phyloP scores from a whole-genome alignment of 169 alveolate species.

The Fabrea salina region DNA sequence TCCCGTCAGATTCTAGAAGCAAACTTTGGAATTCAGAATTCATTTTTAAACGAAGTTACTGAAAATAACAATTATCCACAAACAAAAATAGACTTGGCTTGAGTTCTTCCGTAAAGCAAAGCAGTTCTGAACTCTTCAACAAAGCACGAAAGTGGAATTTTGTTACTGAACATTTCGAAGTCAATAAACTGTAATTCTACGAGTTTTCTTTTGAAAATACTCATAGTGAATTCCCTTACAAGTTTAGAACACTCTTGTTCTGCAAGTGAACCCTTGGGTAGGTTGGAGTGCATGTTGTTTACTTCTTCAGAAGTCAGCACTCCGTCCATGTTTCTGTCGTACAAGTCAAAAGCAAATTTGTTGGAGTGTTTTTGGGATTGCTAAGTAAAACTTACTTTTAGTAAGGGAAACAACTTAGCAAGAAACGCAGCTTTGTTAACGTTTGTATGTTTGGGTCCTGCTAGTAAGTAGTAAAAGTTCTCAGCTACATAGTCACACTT shows the following conservation, averaged over 20 bases:
- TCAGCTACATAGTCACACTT: neutral
- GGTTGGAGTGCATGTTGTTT: neutral
- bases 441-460: conserved; percentile 26
- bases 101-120: too few species aligned
- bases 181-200: neutral
- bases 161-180: neutral
- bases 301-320: conserved; percentile 11
- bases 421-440: neutral
- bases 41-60: too few species aligned
- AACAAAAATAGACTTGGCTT: too few species aligned
- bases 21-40: too few species aligned
- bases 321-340: conserved; percentile 30
- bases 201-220: neutral
- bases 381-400: neutral
- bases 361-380: neutral
- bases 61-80: too few species aligned
- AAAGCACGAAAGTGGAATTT: neutral
- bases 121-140: neutral
- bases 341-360: conserved; percentile 18
- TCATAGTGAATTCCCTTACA: neutral
- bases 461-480: neutral
- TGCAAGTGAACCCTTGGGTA: neutral
- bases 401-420: neutral
- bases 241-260: neutral
- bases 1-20: too few species aligned